Conservation (phyloP, 139 green algal species). For the Chlorella sp. region DNA sequence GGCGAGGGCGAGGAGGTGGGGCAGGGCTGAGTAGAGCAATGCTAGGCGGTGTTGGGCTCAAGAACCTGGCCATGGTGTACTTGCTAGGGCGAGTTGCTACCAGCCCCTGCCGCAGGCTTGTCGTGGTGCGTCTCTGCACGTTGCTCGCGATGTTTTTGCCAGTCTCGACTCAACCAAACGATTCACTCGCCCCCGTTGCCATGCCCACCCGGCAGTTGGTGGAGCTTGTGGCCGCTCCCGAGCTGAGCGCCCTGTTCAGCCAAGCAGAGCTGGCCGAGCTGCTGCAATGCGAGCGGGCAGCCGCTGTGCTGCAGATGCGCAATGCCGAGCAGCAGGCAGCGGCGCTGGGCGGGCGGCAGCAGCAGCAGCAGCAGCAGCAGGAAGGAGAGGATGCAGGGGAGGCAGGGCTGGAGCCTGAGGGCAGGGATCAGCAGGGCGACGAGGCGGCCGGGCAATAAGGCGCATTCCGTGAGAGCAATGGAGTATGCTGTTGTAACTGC, state of each 20-base stretch:
- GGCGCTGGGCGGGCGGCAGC: not conserved
- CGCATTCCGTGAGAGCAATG: not conserved
- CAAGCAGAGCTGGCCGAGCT: constrained; percentile 26
- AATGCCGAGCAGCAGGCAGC: constrained; percentile 12
- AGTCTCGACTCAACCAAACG: no score
- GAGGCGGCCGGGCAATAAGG: not conserved
- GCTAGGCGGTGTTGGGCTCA: no score
- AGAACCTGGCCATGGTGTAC: no score
- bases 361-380: constrained; percentile 13
- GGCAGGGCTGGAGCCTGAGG: no score
- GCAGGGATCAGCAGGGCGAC: not conserved
- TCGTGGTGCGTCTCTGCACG: no score
- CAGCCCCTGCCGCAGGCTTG: no score
- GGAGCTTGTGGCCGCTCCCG: not conserved
- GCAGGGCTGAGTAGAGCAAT: no score
- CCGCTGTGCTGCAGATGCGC: constrained; percentile 36
- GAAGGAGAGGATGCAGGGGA: not conserved
- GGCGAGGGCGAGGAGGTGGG: constrained; percentile 15
- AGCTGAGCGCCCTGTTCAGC: constrained; percentile 14
- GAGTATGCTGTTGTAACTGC: no score
- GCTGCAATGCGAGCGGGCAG: constrained; percentile 30
- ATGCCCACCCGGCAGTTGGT: not conserved
- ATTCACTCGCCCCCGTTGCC: no score
- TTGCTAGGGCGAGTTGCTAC: no score
- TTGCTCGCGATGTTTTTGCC: no score